Percentiles rank a stretch among this genome's conserved stretches.
These are phyloP conservation scores for Chlorella variabilis DNA, from an alignment of 163 green algal genomes.

Conservation along the genomic window DNA sequence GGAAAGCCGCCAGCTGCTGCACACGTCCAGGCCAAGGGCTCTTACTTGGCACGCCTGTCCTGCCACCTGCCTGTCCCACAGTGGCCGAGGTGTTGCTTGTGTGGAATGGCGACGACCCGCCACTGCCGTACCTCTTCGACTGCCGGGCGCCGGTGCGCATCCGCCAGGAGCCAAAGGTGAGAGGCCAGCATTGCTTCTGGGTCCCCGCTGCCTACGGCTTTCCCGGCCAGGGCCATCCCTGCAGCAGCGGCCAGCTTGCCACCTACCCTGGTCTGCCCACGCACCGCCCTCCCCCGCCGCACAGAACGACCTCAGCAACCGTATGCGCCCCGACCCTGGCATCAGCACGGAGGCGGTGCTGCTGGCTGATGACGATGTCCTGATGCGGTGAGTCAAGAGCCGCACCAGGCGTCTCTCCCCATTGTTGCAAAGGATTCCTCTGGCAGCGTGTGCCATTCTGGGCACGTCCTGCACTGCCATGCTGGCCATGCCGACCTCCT, in stretches of 20 bases:
- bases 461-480: background rate
- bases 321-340: background rate
- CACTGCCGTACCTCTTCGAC: background rate
- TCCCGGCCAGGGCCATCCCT: too few relatives aligned
- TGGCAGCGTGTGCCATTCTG: background rate
- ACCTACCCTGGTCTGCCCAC: too few relatives aligned
- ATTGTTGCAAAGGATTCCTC: background rate
- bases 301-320: slow-evolving; percentile 28
- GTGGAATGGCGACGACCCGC: slow-evolving; percentile 20
- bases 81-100: slow-evolving; percentile 21
- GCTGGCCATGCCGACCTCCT: background rate
- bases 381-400: background rate
- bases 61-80: background rate
- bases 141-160: slow-evolving; percentile 1
- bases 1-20: too few relatives aligned
- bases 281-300: too few relatives aligned
- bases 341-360: background rate
- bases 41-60: too few relatives aligned
- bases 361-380: slow-evolving; percentile 15
- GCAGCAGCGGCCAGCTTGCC: too few relatives aligned
- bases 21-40: too few relatives aligned
- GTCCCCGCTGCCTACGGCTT: too few relatives aligned
- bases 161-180: background rate
- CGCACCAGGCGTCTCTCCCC: background rate
- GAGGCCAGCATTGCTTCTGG: background rate